Evolutionary conservation across 495 filamentous ascomycete genomes (phyloP), one percentile per base, ranked within the genome.

Genomic region (Penicillium subrubescens): DNA sequence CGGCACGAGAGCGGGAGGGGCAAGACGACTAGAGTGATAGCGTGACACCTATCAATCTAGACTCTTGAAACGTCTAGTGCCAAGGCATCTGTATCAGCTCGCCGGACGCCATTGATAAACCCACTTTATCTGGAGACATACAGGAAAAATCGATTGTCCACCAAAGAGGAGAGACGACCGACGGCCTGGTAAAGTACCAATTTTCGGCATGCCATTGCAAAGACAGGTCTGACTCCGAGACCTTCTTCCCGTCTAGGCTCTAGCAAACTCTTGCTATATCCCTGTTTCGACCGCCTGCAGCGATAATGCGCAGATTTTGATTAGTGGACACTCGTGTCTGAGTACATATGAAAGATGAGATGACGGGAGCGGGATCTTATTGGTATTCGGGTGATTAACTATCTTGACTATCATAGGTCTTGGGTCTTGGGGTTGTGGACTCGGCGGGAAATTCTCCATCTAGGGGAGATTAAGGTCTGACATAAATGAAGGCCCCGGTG

Each of bases 401-500:
- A 27, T 43, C 43, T 21, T 11, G 19, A 25, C n/a, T 21, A 4
- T 48, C 10, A 25, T 35, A 17, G 59, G 27, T 27, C 33, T 31
- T 21, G 48, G 59, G 27, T 27, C 33, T 31, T 21, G 48, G n/a
- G 5, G 23, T 4, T 27, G 17, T 53, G 8, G 15, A 41, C 34
- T 64, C 41, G 48, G 1, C 33, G 29, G 55, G 59, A 34, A 34
- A 59, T 62, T 12, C 41, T 57, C 57, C 61, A 52, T 59, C 31
- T 25, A 23, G 23, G 56, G 31, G 58, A 64, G 62, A 57, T 57
- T 44, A 37, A 43, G 59, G 68, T 65, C 62, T 70, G 62, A 62
- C 59, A 67, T 70, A 65, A 48, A 70, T 70, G 67, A 67, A 64
- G 31, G 41, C 48, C 43, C 44, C 44, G 8, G 44, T 19, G 48